Evolutionary conservation across 2,329 filamentous ascomycete genomes (phyloP).

Genomic region (Ascocoryne sarcoides): DNA sequence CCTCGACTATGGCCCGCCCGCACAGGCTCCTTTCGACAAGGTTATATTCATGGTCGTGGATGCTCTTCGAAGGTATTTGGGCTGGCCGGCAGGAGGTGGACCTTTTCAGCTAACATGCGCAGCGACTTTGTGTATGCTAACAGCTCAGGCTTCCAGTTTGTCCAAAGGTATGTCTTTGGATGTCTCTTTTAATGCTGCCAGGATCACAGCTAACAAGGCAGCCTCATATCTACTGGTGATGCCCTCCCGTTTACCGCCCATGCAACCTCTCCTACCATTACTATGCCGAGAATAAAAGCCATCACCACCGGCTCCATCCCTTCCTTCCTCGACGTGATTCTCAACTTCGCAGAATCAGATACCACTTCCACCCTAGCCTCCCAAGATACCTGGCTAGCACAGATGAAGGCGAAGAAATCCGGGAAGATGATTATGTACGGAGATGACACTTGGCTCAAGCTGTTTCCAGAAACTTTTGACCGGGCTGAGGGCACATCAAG

Average conservation of each 20-base stretch:
- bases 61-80: constrained; percentile 71
- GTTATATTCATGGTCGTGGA: constrained; percentile 97
- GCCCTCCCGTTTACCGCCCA: constrained; percentile 93
- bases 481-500: constrained; percentile 88
- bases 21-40: constrained; percentile 71
- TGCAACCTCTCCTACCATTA: constrained; percentile 93
- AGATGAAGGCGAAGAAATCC: constrained; percentile 65
- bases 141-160: constrained; percentile 75
- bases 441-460: constrained; percentile 96
- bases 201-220: constrained; percentile 8
- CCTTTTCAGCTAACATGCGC: constrained; percentile 18
- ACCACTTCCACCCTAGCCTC: constrained; percentile 77
- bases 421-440: constrained; percentile 90
- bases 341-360: constrained; percentile 93
- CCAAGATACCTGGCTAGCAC: constrained; percentile 94
- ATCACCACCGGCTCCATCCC: constrained; percentile 98
- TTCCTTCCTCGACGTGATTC: constrained; percentile 91
- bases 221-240: constrained; percentile 50
- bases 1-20: constrained; percentile 44
- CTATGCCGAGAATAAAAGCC: constrained; percentile 95
- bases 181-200: not conserved
- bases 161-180: constrained; percentile 59
- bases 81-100: not conserved
- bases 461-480: constrained; percentile 84
- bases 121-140: constrained; percentile 90